Percentiles rank a stretch among this genome's conserved stretches.
Conservation (phyloP, 2,329 filamentous ascomycete genomes). For the Grosmannia serpens region DNA sequence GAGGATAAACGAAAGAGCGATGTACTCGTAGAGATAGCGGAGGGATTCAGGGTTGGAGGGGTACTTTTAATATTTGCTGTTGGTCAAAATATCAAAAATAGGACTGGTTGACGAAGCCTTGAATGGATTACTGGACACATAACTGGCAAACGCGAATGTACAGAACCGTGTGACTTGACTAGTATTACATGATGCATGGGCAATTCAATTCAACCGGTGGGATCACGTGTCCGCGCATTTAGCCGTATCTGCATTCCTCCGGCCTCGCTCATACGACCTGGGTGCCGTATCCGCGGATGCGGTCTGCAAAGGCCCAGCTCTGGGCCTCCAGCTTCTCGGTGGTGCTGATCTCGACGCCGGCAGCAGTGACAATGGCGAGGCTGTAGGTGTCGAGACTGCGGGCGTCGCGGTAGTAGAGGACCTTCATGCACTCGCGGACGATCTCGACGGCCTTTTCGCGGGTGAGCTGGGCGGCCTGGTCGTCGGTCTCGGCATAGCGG, state of each 20-base stretch:
- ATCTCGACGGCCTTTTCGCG: slow-evolving; percentile 70
- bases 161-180: no score
- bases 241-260: neutral
- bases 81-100: no score
- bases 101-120: neutral
- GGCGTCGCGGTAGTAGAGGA: slow-evolving; percentile 93
- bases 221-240: no score
- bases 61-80: no score
- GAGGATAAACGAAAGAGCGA: neutral
- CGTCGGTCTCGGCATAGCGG: slow-evolving; percentile 73
- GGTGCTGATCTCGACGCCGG: slow-evolving; percentile 75
- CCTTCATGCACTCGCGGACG: slow-evolving; percentile 94
- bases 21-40: neutral
- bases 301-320: slow-evolving; percentile 96
- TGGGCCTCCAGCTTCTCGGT: slow-evolving; percentile 83
- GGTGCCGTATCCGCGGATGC: slow-evolving; percentile 89
- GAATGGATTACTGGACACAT: no score
- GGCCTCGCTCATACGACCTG: slow-evolving; percentile 44
- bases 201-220: no score
- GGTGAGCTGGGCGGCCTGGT: slow-evolving; percentile 56
- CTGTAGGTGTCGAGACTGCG: slow-evolving; percentile 86
- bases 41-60: neutral
- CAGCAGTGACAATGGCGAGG: slow-evolving; percentile 79
- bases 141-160: no score
- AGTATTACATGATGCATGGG: no score